Base-by-base conservation (phyloP, 2,329 filamentous ascomycete species). In the Mycocentrospora acerina region DNA sequence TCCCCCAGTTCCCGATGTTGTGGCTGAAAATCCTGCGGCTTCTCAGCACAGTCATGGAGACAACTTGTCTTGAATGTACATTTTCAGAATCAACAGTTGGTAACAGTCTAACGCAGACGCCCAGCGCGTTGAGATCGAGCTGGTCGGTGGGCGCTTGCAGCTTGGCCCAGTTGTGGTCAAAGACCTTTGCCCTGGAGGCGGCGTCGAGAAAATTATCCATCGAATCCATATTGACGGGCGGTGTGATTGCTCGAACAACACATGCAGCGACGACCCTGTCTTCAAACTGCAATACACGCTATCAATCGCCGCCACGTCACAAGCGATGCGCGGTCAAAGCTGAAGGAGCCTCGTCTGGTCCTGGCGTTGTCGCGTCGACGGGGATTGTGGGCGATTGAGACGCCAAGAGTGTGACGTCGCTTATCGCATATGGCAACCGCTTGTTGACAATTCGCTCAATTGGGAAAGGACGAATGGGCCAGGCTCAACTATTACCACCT, bases 381-480 rank as follows among this genome's bases (percentile, higher is more conserved):
- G n/a, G n/a, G n/a, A n/a, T 19, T 42, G 38, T 49, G 42, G 45
- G 40, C 44, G 45, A 48, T 44, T 37, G 42, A 29, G 51, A 37
- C 39, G 51, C 57, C 51, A 55, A 50, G 47, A 31, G 27, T 24
- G 52, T 62, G 59, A 62, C 57, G 60, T 63, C 48, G 49, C 42
- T 44, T 51, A 44, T 40, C 40, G 33, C 40, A 34, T 46, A 37
- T 39, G 46, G 53, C 55, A 62, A 60, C 56, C 24, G 50, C 40
- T 38, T 58, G 61, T 63, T 64, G 52, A 62, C 55, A 44, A 45
- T 51, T 57, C 42, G 26, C 60, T 38, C 30, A 28, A 49, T 60
- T 35, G 30, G 59, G 59, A 32, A 45, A 55, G 38, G 48, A 11
- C 25, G 13, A 5, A n/a, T 7, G 24, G 12, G 24, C 24, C 24